Evolutionary conservation across 2,329 filamentous ascomycete species (phyloP).

Genomic region (Coleophoma eucalyptorum): DNA sequence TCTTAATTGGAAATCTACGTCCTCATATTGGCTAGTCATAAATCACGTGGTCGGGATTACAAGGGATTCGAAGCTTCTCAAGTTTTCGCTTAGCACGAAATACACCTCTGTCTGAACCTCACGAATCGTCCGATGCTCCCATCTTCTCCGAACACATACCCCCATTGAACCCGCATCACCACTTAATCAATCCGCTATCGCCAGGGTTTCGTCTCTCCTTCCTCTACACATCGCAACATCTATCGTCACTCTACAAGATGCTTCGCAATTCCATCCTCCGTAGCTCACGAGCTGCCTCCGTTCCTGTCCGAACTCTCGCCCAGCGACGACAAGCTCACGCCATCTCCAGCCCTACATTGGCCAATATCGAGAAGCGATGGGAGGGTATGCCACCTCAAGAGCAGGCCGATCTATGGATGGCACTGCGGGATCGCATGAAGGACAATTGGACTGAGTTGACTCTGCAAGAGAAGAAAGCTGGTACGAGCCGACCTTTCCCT

Average conservation of each 20-base stretch:
- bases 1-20: no score
- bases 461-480: constrained; percentile 96
- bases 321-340: constrained; percentile 59
- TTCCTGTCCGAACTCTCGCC: constrained; percentile 24
- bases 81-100: no score
- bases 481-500: constrained; percentile 50
- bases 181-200: constrained; percentile 1
- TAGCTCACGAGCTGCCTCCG: constrained; percentile 16
- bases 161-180: background rate
- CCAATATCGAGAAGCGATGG: constrained; percentile 99
- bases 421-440: constrained; percentile 98
- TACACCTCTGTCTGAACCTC: no score
- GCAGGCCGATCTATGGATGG: constrained; percentile 99
- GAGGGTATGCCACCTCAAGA: constrained; percentile 96
- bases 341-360: constrained; percentile 95
- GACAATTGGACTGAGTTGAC: constrained; percentile 94
- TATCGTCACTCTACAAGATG: constrained; percentile 4
- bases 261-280: constrained; percentile 14
- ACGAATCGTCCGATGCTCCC: background rate
- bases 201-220: constrained; percentile 1
- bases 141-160: background rate
- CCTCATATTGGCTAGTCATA: no score
- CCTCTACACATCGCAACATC: background rate
- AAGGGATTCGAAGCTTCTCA: no score
- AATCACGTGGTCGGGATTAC: no score